Evolutionary conservation across 169 alveolate species (phyloP).

Genomic region (Babesia gibsoni): DNA sequence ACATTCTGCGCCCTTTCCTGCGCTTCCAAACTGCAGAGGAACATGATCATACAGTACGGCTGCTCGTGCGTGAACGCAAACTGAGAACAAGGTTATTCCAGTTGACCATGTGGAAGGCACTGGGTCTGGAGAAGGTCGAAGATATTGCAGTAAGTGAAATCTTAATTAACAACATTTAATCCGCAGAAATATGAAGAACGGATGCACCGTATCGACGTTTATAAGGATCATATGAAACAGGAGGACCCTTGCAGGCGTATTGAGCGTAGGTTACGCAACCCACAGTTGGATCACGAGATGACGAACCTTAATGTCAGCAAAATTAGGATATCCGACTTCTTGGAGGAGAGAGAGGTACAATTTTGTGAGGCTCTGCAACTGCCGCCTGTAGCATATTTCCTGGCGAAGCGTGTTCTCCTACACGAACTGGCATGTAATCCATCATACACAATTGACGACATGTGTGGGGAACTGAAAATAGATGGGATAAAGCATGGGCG

Average conservation of each 20-base stretch:
- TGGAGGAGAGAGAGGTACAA: slow-evolving; percentile 59
- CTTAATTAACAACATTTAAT: not conserved
- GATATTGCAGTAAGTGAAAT: slow-evolving; percentile 76
- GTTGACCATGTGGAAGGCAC: slow-evolving; percentile 86
- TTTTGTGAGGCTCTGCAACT: slow-evolving; percentile 59
- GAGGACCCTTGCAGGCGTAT: slow-evolving; percentile 54
- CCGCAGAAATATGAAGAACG: slow-evolving; percentile 49
- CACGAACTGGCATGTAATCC: slow-evolving; percentile 61
- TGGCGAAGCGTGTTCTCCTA: slow-evolving; percentile 62
- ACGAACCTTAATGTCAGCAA: slow-evolving; percentile 1
- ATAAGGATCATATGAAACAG: slow-evolving; percentile 51
- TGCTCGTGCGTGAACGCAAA: slow-evolving; percentile 82
- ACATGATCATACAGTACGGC: slow-evolving; percentile 84
- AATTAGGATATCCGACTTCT: slow-evolving; percentile 34
- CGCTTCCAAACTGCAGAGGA: slow-evolving; percentile 86
- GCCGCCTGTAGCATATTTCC: slow-evolving; percentile 62
- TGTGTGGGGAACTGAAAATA: slow-evolving; percentile 48
- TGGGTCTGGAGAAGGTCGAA: slow-evolving; percentile 85
- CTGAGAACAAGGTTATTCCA: slow-evolving; percentile 80
- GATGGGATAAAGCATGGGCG: slow-evolving; percentile 64
- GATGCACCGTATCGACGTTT: slow-evolving; percentile 24
- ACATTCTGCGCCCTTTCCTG: slow-evolving; percentile 81
- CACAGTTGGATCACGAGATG: slow-evolving; percentile 13
- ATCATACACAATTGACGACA: slow-evolving; percentile 51
- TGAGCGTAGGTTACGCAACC: slow-evolving; percentile 42